Percentiles rank a stretch among this genome's conserved stretches.
These are phyloP conservation scores for Trichophaea hybrida DNA, from an alignment of 2,329 filamentous ascomycete species.

Conservation along the genomic window DNA sequence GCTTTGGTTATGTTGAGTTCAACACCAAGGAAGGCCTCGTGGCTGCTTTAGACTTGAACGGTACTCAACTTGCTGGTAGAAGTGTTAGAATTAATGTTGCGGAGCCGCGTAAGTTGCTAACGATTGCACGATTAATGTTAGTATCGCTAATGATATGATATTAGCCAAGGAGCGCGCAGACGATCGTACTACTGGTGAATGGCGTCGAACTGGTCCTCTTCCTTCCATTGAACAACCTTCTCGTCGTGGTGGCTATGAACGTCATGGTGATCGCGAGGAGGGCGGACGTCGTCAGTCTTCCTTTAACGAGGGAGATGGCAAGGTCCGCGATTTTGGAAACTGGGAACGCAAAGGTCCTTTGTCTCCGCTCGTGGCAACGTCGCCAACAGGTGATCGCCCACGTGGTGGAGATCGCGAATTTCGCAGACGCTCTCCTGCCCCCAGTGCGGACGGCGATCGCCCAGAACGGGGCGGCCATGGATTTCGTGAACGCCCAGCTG, in stretches of 20 bases:
- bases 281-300: conserved; percentile 47
- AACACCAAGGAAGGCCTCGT: conserved; percentile 74
- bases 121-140: background rate
- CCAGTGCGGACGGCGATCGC: conserved; percentile 35
- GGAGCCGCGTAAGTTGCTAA: conserved; percentile 75
- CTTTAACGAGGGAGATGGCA: conserved; percentile 57
- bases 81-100: conserved; percentile 89
- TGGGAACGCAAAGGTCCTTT: conserved; percentile 94
- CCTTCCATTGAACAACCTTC: conserved; percentile 34
- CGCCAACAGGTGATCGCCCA: conserved; percentile 41
- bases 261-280: conserved; percentile 38
- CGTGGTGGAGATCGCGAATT: conserved; percentile 37
- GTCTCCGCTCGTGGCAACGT: conserved; percentile 48
- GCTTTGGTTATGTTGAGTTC: conserved; percentile 97
- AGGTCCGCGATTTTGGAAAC: conserved; percentile 65
- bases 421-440: conserved; percentile 34
- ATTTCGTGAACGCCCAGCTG: conserved; percentile 50
- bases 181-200: conserved; percentile 69
- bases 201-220: conserved; percentile 85
- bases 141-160: conserved; percentile 3
- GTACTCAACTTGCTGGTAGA: conserved; percentile 69
- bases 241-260: conserved; percentile 29
- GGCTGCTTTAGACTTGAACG: conserved; percentile 72
- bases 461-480: conserved; percentile 45
- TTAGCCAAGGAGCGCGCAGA: conserved; percentile 77